Evolutionary conservation across 2,329 filamentous ascomycete species (phyloP).

Genomic region (Eutypella sp.): DNA sequence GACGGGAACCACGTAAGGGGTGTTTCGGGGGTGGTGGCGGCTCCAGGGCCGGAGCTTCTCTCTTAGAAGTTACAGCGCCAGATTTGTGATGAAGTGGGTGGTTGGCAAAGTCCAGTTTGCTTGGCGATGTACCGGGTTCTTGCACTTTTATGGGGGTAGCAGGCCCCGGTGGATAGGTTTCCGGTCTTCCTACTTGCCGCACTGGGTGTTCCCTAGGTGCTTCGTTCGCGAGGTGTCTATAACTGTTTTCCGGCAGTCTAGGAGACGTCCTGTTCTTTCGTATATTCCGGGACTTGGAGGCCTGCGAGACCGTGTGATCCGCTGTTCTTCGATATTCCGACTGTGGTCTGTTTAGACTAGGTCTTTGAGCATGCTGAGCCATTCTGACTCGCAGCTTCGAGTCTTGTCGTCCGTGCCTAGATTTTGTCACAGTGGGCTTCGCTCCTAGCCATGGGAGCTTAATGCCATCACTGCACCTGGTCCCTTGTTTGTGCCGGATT

Average conservation of each 20-base stretch:
- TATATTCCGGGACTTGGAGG: too few species aligned
- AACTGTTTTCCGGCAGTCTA: not conserved
- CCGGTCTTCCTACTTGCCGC: too few species aligned
- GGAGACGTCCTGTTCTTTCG: too few species aligned
- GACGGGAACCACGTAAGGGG: not conserved
- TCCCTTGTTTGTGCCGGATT: constrained; percentile 9
- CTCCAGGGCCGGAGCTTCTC: not conserved
- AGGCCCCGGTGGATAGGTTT: not conserved
- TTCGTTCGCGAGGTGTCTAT: not conserved
- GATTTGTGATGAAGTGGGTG: not conserved
- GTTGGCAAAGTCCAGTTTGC: not conserved
- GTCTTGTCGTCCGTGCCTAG: not conserved
- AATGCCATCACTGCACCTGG: constrained; percentile 9
- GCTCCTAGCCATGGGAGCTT: constrained; percentile 22
- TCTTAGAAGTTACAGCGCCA: not conserved
- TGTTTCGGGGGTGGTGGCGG: not conserved
- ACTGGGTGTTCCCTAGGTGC: not conserved
- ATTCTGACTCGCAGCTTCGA: constrained; percentile 7
- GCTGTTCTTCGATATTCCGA: too few species aligned
- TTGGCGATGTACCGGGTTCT: not conserved
- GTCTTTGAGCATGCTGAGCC: constrained; percentile 8
- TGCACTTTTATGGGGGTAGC: not conserved
- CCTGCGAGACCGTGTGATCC: too few species aligned
- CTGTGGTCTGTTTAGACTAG: too few species aligned
- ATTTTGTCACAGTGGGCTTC: constrained; percentile 8